phyloP scores from a whole-genome alignment of 2,329 filamentous ascomycete species.

The Sporothrix protearum region DNA sequence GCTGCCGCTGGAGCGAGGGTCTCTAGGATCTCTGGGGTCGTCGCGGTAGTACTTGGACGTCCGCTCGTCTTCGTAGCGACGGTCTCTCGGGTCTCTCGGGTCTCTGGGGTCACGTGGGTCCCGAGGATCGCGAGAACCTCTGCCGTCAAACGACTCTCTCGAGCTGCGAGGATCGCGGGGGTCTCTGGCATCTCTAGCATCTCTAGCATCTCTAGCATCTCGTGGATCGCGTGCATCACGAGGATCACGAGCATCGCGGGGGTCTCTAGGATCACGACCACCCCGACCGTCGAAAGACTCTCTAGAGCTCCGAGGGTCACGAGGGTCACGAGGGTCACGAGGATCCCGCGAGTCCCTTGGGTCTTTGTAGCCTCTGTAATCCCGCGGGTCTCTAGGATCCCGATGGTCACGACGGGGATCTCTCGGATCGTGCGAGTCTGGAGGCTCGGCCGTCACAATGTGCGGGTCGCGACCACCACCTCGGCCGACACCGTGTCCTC shows the following conservation, averaged over 20 bases:
- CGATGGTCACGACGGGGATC: slow-evolving; percentile 7
- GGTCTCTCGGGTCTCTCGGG: not conserved
- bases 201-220: not conserved
- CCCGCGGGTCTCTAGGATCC: slow-evolving; percentile 24
- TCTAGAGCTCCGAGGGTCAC: slow-evolving; percentile 27
- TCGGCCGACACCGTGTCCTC: slow-evolving; percentile 20
- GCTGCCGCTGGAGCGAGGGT: slow-evolving; percentile 35
- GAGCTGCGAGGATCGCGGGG: slow-evolving; percentile 19
- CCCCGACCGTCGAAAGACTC: not conserved
- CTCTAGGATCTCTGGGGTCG: slow-evolving; percentile 1
- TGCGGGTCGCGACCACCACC: slow-evolving; percentile 23
- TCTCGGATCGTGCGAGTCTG: slow-evolving; percentile 21
- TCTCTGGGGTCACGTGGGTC: slow-evolving; percentile 11
- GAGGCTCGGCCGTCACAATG: slow-evolving; percentile 20
- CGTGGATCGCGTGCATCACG: not conserved
- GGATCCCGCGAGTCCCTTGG: slow-evolving; percentile 1
- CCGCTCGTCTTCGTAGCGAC: not conserved
- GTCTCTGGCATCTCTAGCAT: slow-evolving; percentile 25
- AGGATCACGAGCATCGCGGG: slow-evolving; percentile 15
- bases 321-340: not conserved
- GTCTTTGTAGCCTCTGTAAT: slow-evolving; percentile 14
- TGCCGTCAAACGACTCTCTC: not conserved
- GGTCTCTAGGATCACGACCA: not conserved
- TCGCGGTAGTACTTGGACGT: not conserved
- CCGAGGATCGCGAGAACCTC: slow-evolving; percentile 17